These are phyloP conservation scores for Hemisphaericaspora xylanilytica DNA, from an alignment of 1,139 yeast genomes.

Conservation along the genomic window DNA sequence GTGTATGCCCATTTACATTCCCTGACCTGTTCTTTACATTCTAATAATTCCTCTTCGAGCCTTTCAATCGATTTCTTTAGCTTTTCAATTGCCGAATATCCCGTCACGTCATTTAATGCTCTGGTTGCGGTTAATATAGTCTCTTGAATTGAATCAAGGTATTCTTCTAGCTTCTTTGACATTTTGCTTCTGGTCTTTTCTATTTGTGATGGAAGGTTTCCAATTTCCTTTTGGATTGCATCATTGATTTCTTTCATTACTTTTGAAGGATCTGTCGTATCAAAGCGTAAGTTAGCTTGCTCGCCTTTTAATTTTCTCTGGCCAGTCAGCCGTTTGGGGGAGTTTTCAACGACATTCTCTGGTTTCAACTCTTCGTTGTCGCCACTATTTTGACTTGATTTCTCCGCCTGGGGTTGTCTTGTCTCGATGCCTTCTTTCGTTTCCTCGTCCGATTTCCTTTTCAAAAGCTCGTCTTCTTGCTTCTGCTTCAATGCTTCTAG, in stretches of 20 bases:
- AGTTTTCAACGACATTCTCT: no score
- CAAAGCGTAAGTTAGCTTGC: neutral
- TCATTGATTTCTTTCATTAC: conserved; percentile 16
- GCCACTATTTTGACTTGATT: neutral
- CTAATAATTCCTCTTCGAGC: conserved; percentile 48
- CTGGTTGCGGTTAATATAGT: conserved; percentile 68
- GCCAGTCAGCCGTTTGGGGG: no score
- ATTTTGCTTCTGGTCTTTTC: conserved; percentile 21
- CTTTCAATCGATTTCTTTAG: conserved; percentile 60
- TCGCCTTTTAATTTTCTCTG: no score
- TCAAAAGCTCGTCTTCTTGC: conserved; percentile 9
- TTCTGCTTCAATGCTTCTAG: conserved; percentile 13
- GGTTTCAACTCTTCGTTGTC: no score
- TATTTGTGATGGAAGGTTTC: conserved; percentile 31
- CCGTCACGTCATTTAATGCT: conserved; percentile 86
- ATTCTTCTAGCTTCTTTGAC: conserved; percentile 42
- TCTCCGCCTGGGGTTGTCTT: neutral
- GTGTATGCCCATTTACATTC: conserved; percentile 53
- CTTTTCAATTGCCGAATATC: conserved; percentile 78
- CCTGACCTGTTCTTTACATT: conserved; percentile 49
- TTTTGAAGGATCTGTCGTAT: neutral
- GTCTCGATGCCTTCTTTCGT: conserved; percentile 3
- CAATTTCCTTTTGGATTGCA: conserved; percentile 22
- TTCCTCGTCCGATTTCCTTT: conserved; percentile 9
- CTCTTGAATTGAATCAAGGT: conserved; percentile 63